Evolutionary conservation across 352 stramenopile genomes (phyloP).

Genomic region (Phytophthora crassamura): DNA sequence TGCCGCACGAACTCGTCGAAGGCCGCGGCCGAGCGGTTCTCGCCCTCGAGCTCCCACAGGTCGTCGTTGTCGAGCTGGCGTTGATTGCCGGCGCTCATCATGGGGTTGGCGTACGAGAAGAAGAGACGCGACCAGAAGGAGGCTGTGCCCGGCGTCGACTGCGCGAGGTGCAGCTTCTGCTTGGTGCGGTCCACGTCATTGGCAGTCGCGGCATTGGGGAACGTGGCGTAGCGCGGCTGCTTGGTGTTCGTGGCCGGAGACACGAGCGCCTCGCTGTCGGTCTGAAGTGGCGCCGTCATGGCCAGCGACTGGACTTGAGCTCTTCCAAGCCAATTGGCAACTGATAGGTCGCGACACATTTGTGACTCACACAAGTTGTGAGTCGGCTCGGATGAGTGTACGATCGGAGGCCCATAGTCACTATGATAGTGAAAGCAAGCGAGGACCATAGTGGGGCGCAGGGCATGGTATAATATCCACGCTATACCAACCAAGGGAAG

Average conservation of each 20-base stretch:
- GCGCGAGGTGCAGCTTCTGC: neutral
- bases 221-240: constrained; percentile 29
- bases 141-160: constrained; percentile 12
- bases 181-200: constrained; percentile 9
- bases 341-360: too few species aligned
- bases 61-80: constrained; percentile 51
- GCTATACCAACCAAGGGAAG: too few species aligned
- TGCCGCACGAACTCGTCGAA: constrained; percentile 37
- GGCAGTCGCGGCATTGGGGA: constrained; percentile 2
- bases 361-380: too few species aligned
- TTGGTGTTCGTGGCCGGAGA: constrained; percentile 7
- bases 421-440: too few species aligned
- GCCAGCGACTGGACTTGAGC: neutral
- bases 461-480: too few species aligned
- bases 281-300: constrained; percentile 4
- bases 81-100: constrained; percentile 51
- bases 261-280: constrained; percentile 11
- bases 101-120: constrained; percentile 50
- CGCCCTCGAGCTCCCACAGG: constrained; percentile 47
- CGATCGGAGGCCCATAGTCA: too few species aligned
- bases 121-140: constrained; percentile 37
- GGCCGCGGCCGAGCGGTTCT: constrained; percentile 30
- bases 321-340: too few species aligned
- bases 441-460: too few species aligned
- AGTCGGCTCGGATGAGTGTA: too few species aligned